These are phyloP conservation scores for Solanum hybrid DNA, from an alignment of 305 asterid species.

Conservation along the genomic window DNA sequence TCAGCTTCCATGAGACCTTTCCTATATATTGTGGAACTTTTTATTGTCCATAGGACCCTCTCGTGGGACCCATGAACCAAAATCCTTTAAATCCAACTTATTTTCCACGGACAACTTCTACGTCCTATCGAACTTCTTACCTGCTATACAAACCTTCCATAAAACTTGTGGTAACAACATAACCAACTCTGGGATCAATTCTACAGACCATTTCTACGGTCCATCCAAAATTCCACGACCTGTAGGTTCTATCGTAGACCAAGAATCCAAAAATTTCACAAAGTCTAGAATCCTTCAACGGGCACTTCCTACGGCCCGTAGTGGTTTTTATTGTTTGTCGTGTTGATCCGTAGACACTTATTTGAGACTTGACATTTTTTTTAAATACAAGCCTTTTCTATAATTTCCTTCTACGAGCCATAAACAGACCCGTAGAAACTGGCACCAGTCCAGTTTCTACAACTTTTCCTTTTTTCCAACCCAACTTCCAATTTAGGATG, in stretches of 20 bases:
- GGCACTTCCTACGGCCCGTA: too few species aligned
- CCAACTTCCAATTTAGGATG: neutral
- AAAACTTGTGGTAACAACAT: neutral
- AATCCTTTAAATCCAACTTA: neutral
- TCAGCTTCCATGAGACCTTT: neutral
- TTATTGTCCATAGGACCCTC: neutral
- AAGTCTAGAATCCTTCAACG: too few species aligned
- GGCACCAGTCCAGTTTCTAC: neutral
- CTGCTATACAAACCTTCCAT: neutral
- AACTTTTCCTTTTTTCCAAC: neutral
- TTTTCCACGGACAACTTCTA: neutral
- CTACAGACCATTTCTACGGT: neutral
- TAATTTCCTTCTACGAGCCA: neutral
- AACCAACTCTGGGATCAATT: neutral
- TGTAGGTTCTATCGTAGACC: neutral
- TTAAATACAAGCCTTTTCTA: neutral
- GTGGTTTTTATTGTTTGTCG: too few species aligned
- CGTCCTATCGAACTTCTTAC: neutral
- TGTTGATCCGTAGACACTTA: too few species aligned
- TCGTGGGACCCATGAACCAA: neutral
- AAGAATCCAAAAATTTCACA: too few species aligned
- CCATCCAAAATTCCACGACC: neutral
- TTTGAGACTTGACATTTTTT: neutral
- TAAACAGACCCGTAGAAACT: neutral
- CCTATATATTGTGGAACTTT: neutral